Base-by-base conservation (phyloP, 768 basidiomycete genomes). In the Pleurotus tuoliensis region DNA sequence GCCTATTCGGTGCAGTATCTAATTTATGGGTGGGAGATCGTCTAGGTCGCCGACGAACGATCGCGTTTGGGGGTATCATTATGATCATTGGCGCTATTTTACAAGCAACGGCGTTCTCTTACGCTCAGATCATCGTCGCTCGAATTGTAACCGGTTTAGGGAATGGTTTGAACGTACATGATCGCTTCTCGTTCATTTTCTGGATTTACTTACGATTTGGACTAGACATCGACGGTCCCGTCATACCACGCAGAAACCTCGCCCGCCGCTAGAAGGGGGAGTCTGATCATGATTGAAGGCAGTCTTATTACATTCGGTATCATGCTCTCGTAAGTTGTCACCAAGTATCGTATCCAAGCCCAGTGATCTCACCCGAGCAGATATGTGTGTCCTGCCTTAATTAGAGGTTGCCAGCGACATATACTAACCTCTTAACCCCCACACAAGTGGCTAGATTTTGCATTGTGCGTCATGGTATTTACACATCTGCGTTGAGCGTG, bases 371-470 rank as follows among this genome's bases (percentile, higher is more conserved):
- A 34, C 30, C 11, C 3, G 30, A 34, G 30, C 30, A 34, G 30
- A 34, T 34, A 34, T 11, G 30, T 34, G 30, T 11, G 30, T 34
- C 30, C 30, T 34, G 9, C 30, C 7, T 11, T 9, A 34, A 34
- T 4, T 34, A 34, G 30, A 34, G 30, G 7, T 11, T 25, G 11
- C 30, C 30, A 34, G 30, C 2, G 30, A 11, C 30, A 34, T 34
- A 1, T 34, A 8, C 30, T 34, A 34, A 34, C 30, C 11, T 34
- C 8, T 3, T 9, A 34, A 34, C 30, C 30, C 8, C 30, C 11
- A 34, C 9, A 56, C 5, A 47, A 83, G 80, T 86, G 86, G 85
- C 71, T 86, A 59, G 83, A 84, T 62, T 83, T 87, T 53, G 83
- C 81, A 18, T 68, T 84, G 80, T 83, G 66, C 30, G 77, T 67